Conservation (phyloP, 75 land plant species). For the Selaginella tamariscina region DNA sequence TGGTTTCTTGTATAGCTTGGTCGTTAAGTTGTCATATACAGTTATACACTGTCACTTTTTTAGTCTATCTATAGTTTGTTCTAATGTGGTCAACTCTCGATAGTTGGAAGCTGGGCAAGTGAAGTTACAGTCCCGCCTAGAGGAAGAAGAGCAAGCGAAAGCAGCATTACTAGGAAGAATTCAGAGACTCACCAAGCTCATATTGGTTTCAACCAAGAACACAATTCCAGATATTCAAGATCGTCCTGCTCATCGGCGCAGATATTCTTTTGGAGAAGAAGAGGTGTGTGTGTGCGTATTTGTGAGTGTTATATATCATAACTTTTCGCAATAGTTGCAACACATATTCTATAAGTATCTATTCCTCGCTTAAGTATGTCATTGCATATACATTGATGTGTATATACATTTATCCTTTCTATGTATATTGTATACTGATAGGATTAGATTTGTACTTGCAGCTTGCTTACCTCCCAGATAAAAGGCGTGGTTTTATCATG, state of each 20-base stretch:
- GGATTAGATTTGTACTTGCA: constrained; percentile 24
- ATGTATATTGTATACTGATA: background rate
- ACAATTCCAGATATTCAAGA: constrained; percentile 35
- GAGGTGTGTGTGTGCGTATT: constrained; percentile 36
- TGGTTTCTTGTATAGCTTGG: no score
- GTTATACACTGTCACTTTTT: no score
- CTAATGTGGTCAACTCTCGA: no score
- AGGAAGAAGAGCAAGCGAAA: constrained; percentile 89
- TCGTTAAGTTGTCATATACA: no score
- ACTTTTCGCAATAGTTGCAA: background rate
- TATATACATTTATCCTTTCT: background rate
- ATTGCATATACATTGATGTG: no score
- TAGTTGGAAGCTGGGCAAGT: constrained; percentile 90
- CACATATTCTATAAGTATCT: background rate
- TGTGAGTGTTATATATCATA: background rate
- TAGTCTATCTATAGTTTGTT: no score
- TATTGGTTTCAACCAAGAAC: constrained; percentile 77
- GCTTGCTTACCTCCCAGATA: constrained; percentile 84
- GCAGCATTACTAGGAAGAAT: constrained; percentile 89
- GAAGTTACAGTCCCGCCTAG: constrained; percentile 77
- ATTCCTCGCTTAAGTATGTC: background rate
- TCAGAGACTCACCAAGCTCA: constrained; percentile 77
- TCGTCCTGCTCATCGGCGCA: constrained; percentile 35
- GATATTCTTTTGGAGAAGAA: constrained; percentile 90
- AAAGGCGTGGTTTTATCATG: constrained; percentile 46